These are phyloP conservation scores for Fusarium nematophilum DNA, from an alignment of 2,329 filamentous ascomycete genomes.

Conservation along the genomic window DNA sequence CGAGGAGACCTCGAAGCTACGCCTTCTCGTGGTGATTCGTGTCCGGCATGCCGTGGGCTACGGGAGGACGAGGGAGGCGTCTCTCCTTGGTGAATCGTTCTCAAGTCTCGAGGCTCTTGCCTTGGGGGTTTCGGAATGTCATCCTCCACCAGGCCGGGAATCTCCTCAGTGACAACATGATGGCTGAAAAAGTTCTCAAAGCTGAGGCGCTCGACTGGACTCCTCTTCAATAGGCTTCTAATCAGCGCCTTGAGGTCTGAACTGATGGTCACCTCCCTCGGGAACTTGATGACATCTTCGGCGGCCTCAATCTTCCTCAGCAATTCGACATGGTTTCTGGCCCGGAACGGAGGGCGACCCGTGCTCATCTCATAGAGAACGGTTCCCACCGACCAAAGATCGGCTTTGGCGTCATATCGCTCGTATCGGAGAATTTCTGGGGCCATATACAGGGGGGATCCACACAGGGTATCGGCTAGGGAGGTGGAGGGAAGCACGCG, in stretches of 20 bases:
- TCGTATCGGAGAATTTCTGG: slow-evolving; percentile 97
- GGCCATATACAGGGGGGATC: slow-evolving; percentile 98
- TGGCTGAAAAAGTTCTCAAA: slow-evolving; percentile 89
- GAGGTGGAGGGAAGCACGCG: slow-evolving; percentile 90
- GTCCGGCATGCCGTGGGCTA: slow-evolving; percentile 52
- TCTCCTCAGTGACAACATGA: slow-evolving; percentile 76
- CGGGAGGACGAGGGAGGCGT: slow-evolving; percentile 43
- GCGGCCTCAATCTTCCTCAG: slow-evolving; percentile 90
- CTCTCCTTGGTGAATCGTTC: slow-evolving; percentile 48
- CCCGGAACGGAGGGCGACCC: slow-evolving; percentile 89
- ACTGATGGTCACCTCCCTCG: slow-evolving; percentile 76
- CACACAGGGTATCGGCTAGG: slow-evolving; percentile 94
- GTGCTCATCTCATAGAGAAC: slow-evolving; percentile 96
- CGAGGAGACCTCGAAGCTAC: slow-evolving; percentile 54
- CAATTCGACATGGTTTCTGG: slow-evolving; percentile 93
- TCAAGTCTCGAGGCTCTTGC: slow-evolving; percentile 54
- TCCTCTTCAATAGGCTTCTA: slow-evolving; percentile 83
- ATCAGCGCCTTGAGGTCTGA: slow-evolving; percentile 84
- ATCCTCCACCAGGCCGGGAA: slow-evolving; percentile 84
- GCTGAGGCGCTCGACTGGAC: slow-evolving; percentile 83
- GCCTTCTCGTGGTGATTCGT: slow-evolving; percentile 49
- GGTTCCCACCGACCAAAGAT: slow-evolving; percentile 97
- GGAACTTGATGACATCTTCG: slow-evolving; percentile 87
- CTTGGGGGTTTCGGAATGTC: slow-evolving; percentile 65
- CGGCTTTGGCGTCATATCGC: slow-evolving; percentile 96